Base-by-base conservation (phyloP, 805 yeast species). In the Teunomyces tritomae region DNA sequence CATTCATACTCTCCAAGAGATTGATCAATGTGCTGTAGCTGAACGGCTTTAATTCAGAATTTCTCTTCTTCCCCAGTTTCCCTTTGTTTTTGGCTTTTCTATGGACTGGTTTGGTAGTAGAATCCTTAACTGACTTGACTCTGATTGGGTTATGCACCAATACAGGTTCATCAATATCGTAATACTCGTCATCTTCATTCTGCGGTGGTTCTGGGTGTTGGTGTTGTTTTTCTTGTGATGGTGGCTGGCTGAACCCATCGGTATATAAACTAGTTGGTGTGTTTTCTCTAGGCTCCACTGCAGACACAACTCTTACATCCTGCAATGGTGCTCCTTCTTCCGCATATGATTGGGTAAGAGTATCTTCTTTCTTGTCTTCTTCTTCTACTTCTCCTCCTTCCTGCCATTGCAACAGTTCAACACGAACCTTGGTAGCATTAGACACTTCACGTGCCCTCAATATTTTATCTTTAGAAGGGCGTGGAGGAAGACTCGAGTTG, bases 1-100 rank as follows among this genome's bases (percentile, higher is more conserved):
- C 85, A 57, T 82, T 83, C 43, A 82, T 78, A 35, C 84, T 79
- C 55, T 78, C 80, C 33, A 80, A 61, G 20, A 80, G 63, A 42
- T 75, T 73, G 8, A 82, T 79, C 29, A 82, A 64, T 0, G 85
- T 72, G 43, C 60, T 58, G 51, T 72, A 72, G 14, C 70, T 63
- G 48, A 73, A 73, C 13, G 77, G 77, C 46, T 66, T 70, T 40
- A 63, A 58, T 11, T 46, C 55, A 8, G 48, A 39, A 8, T 50
- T 41, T 4, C 48, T 9, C 36, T 47, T 47, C 10, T 45, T 50
- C 32, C 41, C 46, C 27, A 32, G n/a, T 32, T 52, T 55, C 49
- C 51, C 52, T 44, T 53, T 55, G 20, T 58, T 53, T 51, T 55
- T 62, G 24, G 52, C 32, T 45, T 56, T 53, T 48, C 57, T 59